Conservation (phyloP, 352 stramenopile species). For the Blastocystis sp. region DNA sequence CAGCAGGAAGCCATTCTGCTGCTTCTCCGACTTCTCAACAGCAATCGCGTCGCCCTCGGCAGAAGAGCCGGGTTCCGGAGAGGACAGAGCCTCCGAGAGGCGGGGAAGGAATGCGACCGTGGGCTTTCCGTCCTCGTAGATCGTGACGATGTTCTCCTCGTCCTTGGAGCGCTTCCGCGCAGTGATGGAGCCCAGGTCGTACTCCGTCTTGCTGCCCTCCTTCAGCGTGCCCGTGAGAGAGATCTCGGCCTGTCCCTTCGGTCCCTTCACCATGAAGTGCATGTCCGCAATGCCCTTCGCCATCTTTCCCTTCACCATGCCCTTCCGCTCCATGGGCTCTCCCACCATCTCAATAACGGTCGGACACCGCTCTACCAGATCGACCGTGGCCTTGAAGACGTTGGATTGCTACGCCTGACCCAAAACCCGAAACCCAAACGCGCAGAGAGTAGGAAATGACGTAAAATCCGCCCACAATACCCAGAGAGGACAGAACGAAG, state of each 20-base stretch:
- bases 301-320: constrained; percentile 63
- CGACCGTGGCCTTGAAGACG: constrained; percentile 18
- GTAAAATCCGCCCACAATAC: constrained; percentile 56
- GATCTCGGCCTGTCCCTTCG: constrained; percentile 34
- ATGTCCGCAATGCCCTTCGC: constrained; percentile 40
- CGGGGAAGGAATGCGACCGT: background rate
- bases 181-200: constrained; percentile 11
- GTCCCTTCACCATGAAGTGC: constrained; percentile 46
- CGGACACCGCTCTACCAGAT: constrained; percentile 20
- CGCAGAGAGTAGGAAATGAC: constrained; percentile 64
- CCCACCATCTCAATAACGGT: constrained; percentile 26
- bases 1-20: constrained; percentile 52
- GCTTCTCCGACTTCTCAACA: background rate
- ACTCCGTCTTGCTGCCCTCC: constrained; percentile 56
- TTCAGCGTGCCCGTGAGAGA: constrained; percentile 24
- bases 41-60: background rate
- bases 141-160: background rate
- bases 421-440: background rate
- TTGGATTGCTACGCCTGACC: constrained; percentile 40
- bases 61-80: background rate
- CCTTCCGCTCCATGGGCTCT: constrained; percentile 8
- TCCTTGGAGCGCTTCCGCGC: constrained; percentile 18
- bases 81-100: too few species aligned
- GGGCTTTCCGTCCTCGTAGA: constrained; percentile 10
- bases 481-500: constrained; percentile 40